phyloP scores from a whole-genome alignment of 2,329 filamentous ascomycete genomes.

The Colletotrichum sp. region DNA sequence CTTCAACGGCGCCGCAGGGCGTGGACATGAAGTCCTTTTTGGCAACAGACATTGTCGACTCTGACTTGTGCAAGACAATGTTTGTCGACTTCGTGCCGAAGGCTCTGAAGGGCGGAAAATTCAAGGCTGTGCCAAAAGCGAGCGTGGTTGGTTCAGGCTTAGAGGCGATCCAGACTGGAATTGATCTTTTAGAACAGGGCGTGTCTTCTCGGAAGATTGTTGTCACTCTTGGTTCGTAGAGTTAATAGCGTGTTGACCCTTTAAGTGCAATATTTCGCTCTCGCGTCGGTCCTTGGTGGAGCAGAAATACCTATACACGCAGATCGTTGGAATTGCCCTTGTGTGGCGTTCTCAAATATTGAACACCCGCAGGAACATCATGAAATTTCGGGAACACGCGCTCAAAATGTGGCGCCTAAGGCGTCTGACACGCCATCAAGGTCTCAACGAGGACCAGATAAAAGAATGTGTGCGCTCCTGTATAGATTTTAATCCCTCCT shows the following conservation, averaged over 20 bases:
- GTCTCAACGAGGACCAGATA: background rate
- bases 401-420: background rate
- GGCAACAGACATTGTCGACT: background rate
- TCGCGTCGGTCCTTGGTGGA: background rate
- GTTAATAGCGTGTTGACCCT: background rate
- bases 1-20: background rate
- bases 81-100: background rate
- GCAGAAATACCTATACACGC: background rate
- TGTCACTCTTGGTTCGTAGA: background rate
- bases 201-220: background rate
- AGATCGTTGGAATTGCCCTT: background rate
- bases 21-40: background rate
- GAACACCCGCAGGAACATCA: background rate
- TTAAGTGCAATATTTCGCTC: background rate
- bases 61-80: background rate
- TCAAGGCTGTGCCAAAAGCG: background rate
- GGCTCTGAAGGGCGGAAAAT: background rate
- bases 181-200: background rate
- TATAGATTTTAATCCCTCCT: background rate
- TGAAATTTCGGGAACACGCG: accelerated
- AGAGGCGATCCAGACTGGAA: background rate
- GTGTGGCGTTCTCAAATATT: background rate
- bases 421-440: background rate
- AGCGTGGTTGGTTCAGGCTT: background rate
- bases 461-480: background rate